Evolutionary conservation across 495 filamentous ascomycete species (phyloP), one percentile per base, ranked within the genome.

Genomic region (Daldinia bambusicola): DNA sequence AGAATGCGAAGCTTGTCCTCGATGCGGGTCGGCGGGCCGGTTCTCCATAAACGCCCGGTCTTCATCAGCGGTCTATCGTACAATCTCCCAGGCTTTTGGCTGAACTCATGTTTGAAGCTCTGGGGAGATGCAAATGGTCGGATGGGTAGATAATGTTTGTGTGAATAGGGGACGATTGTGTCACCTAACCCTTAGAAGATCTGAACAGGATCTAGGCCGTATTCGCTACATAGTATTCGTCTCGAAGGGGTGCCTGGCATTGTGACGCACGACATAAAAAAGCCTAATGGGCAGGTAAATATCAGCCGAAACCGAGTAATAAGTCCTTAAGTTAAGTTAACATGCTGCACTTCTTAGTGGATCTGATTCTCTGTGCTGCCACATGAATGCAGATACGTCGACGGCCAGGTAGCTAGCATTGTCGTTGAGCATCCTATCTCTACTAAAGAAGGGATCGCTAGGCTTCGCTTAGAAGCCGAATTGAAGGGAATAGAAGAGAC

Each of bases 281-380:
- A 73, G 70, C 61, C 70, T 73, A 69, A 73, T 69, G 61, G 57
- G 34, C 66, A 61, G 55, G 61, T 34, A 55, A 69, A 73, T 66
- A 69, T 69, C 66, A 69, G 70, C 66, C 66, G 69, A 73, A 73
- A 69, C 61, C 70, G 57, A 63, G 61, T 16, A 69, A 69, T 69
- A 63, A 66, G 37, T 36, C 55, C 20, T 62, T 59, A 55, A 72
- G 34, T 62, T 59, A 55, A 72, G 34, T 68, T 52, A 69, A 61
- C 51, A 48, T 45, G 56, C 65, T 66, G 61, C 66, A 66, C 43
- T 37, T 56, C 61, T 56, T 58, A 65, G 70, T 63, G 70, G 66
- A 63, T 61, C 70, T 50, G 53, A 52, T 41, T 26, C 36, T 32
- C 59, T 72, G 61, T 66, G 61, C 57, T 61, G 70, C 51, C 61